Base-by-base conservation (phyloP, 192 early-diverging fungal species). In the Paraglomus brasilianum region DNA sequence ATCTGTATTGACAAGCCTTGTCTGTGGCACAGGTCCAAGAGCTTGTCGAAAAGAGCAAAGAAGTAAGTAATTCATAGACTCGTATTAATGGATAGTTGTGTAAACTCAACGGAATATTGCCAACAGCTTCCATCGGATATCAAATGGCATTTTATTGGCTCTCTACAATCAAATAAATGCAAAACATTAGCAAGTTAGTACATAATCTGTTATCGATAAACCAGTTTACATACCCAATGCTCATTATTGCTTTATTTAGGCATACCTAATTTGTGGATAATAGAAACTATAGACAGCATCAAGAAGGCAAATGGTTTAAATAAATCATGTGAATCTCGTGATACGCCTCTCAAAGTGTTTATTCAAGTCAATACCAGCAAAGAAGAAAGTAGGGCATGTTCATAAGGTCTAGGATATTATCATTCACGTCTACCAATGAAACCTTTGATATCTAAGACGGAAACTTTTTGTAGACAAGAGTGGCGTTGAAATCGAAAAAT, bases 151-250 rank as follows among this genome's bases (percentile, higher is more conserved):
- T 99, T 97, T 77, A 97, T 96, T 66, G 97, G 95, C 8, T 79
- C 87, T 8, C 76, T 99, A n/a, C 97, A 99, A 76, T 91, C 88
- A 75, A 99, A 99, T 88, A 99, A 99, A 74, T 94, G 92, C 80
- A 98, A 96, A 72, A 67, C 78, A 13, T 80, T 98, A 15, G 92
- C 93, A 49, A 76, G 83, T 82, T 81, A 57, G 22, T 36, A 6
- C 36, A n/a, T 8, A 17, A 4, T 10, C 22, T 38, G 17, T 45
- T 56, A n/a, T n/a, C n/a, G n/a, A n/a, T n/a, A n/a, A n/a, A n/a
- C 14, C 52, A 47, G 44, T 47, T 10, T 4, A 63, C 5, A 49
- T 47, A 1, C 9, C 41, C 21, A 38, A 22, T 42, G 8, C 11
- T 63, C 15, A 9, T 61, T 19, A 38, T 11, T 30, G 45, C 40